phyloP scores from a whole-genome alignment of 2,329 filamentous ascomycete genomes.

The Colletotrichum sp. region DNA sequence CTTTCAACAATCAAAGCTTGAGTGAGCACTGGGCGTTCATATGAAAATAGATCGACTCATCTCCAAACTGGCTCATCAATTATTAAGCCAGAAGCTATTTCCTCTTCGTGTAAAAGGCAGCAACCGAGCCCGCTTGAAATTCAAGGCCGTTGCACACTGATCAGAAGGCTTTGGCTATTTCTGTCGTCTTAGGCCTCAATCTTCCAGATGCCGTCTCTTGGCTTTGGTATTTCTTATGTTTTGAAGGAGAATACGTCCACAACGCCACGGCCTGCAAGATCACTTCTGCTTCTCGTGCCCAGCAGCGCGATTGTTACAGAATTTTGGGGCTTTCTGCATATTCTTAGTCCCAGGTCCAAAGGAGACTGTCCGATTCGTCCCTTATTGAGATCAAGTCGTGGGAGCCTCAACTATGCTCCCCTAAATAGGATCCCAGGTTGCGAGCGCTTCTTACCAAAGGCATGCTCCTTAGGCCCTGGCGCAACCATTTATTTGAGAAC shows the following conservation, averaged over 20 bases:
- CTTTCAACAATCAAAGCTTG: rapidly evolving
- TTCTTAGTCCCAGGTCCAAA: too few species aligned
- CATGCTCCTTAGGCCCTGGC: too few species aligned
- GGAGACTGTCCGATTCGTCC: too few species aligned
- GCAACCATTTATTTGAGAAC: background rate
- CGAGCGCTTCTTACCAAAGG: too few species aligned
- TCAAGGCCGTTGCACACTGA: too few species aligned
- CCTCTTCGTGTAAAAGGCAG: rapidly evolving
- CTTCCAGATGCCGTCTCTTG: rapidly evolving
- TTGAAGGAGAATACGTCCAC: background rate
- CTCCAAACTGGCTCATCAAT: background rate
- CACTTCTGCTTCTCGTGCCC: rapidly evolving
- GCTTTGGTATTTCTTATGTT: background rate
- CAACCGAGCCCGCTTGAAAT: too few species aligned
- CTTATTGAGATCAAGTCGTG: too few species aligned
- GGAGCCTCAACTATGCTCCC: background rate
- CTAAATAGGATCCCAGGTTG: rapidly evolving
- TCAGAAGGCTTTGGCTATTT: too few species aligned
- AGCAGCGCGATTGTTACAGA: background rate
- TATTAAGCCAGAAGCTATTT: background rate
- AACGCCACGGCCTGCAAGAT: background rate
- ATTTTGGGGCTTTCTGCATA: too few species aligned
- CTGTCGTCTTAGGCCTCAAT: rapidly evolving
- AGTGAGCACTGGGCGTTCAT: background rate
- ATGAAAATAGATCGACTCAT: background rate